Evolutionary conservation across 2,329 filamentous ascomycete species (phyloP).

Genomic region (Venturia asperata): DNA sequence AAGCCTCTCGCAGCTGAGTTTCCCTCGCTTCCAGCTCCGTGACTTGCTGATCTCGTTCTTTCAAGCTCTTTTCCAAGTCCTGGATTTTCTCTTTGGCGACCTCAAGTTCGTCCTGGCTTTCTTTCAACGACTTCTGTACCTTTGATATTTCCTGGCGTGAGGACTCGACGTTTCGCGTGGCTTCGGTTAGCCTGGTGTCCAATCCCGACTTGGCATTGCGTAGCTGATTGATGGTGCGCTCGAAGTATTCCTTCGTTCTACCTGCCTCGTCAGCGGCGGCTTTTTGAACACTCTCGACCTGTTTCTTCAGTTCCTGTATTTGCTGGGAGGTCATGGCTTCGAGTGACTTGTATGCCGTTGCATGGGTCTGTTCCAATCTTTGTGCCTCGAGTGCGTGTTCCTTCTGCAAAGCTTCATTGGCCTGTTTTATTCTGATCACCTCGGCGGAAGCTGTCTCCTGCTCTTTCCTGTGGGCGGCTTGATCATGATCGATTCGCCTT

Average conservation of each 20-base stretch:
- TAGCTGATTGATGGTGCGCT: constrained; percentile 21
- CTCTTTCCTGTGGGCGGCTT: constrained; percentile 61
- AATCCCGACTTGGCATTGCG: constrained; percentile 14
- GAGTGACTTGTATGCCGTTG: constrained; percentile 32
- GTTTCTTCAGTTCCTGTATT: constrained; percentile 20
- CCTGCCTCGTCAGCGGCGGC: constrained; percentile 24
- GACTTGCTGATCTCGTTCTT: constrained; percentile 17
- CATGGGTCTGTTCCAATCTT: constrained; percentile 38
- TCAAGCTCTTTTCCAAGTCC: constrained; percentile 20
- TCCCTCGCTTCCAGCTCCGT: constrained; percentile 13
- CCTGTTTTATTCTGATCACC: constrained; percentile 49
- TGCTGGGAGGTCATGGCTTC: constrained; percentile 26
- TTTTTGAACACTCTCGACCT: constrained; percentile 20
- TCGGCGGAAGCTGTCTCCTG: constrained; percentile 45
- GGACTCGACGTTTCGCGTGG: constrained; percentile 23
- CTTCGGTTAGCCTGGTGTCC: constrained; percentile 16
- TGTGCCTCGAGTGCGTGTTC: constrained; percentile 61
- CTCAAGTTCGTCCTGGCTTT: constrained; percentile 2
- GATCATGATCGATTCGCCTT: constrained; percentile 61
- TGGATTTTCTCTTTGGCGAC: constrained; percentile 21
- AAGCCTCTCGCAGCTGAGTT: constrained; percentile 23
- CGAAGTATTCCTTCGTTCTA: constrained; percentile 23
- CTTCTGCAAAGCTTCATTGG: constrained; percentile 64
- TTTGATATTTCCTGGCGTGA: not conserved
- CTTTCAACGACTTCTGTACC: constrained; percentile 1